These are phyloP conservation scores for Aspergillus sojae DNA, from an alignment of 2,329 filamentous ascomycete species.

Conservation along the genomic window DNA sequence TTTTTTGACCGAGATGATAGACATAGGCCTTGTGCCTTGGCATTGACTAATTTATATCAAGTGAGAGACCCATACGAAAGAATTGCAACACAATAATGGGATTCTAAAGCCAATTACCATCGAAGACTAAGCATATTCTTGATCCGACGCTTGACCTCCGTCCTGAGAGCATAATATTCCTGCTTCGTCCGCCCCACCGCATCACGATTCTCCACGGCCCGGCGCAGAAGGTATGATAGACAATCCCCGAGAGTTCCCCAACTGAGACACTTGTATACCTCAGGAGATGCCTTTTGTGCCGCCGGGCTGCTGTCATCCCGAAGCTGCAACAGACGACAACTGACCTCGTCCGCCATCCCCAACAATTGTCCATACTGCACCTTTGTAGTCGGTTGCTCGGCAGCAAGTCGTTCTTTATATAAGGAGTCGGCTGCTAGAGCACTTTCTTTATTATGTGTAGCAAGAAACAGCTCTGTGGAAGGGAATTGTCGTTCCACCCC, in stretches of 20 bases:
- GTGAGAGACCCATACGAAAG: neutral
- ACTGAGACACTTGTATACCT: slow-evolving; percentile 58
- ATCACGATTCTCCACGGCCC: slow-evolving; percentile 63
- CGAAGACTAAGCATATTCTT: neutral
- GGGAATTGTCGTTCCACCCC: no score
- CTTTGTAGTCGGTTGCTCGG: slow-evolving; percentile 47
- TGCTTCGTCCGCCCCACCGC: slow-evolving; percentile 56
- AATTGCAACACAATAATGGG: neutral
- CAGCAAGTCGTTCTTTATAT: slow-evolving; percentile 36
- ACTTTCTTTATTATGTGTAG: no score
- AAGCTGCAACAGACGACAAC: slow-evolving; percentile 53
- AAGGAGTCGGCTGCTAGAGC: no score
- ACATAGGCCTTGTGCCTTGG: neutral
- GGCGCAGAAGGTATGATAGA: slow-evolving; percentile 69
- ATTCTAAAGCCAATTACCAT: neutral
- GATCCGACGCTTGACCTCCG: slow-evolving; percentile 16
- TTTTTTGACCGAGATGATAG: neutral
- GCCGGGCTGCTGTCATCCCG: slow-evolving; percentile 31
- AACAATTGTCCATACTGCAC: slow-evolving; percentile 60
- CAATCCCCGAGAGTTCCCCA: slow-evolving; percentile 70
- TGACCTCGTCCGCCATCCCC: slow-evolving; percentile 64
- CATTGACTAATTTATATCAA: no score
- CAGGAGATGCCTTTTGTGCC: slow-evolving; percentile 30
- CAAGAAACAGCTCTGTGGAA: no score
- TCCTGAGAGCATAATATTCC: slow-evolving; percentile 35